Evolutionary conservation across 345 rosid species (phyloP).

Genomic region (Euphorbia lathyris): DNA sequence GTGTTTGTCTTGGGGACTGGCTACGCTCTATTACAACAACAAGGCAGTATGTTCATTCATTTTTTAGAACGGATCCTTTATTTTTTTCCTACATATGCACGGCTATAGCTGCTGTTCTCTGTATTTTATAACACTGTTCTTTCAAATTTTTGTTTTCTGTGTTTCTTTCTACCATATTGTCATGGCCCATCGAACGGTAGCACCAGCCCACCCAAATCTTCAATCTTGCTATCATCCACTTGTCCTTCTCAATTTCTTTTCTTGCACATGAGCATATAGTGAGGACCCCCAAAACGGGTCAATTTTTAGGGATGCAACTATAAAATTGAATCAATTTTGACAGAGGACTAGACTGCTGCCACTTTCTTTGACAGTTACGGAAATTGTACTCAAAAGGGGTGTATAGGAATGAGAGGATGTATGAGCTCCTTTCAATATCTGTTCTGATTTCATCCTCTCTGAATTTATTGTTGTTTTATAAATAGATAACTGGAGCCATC

Average conservation of each 20-base stretch:
- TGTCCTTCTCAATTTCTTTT: not conserved
- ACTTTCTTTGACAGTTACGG: conserved; percentile 9
- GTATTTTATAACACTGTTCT: too few relatives aligned
- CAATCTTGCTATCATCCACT: not conserved
- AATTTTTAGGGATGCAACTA: too few relatives aligned
- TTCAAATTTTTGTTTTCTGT: too few relatives aligned
- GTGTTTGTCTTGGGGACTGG: conserved; percentile 72
- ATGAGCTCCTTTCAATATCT: not conserved
- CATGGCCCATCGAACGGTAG: not conserved
- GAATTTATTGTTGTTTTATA: not conserved
- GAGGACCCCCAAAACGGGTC: not conserved
- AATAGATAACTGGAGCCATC: not conserved
- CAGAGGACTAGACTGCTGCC: not conserved
- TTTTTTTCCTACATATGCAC: not conserved
- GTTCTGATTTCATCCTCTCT: not conserved
- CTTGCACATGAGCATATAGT: conserved; percentile 1
- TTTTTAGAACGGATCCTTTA: conserved; percentile 14
- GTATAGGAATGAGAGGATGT: not conserved
- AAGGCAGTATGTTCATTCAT: conserved; percentile 59
- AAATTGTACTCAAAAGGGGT: conserved; percentile 3
- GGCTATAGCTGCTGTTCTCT: not conserved
- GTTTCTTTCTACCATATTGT: too few relatives aligned
- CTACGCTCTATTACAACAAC: conserved; percentile 75
- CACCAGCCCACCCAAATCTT: not conserved
- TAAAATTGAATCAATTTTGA: not conserved